These are phyloP conservation scores for Hygrophoropsis aurantiaca DNA, from an alignment of 768 basidiomycete species.

Conservation along the genomic window DNA sequence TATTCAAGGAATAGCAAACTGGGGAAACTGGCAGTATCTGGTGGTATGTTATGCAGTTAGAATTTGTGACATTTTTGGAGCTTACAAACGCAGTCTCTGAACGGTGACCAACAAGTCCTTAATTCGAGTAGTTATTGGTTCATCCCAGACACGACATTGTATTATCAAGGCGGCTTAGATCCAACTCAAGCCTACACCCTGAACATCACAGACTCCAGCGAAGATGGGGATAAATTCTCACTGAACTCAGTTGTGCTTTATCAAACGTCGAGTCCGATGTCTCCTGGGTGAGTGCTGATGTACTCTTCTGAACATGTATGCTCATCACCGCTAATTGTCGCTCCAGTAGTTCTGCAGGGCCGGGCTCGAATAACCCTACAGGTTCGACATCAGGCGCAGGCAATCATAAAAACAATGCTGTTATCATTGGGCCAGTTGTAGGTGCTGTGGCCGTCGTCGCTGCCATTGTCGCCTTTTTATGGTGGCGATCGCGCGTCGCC, in stretches of 20 bases:
- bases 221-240: conserved; percentile 4
- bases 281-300: neutral
- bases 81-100: conserved; percentile 1
- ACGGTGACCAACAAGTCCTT: conserved; percentile 1
- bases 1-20: conserved; percentile 16
- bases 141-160: conserved; percentile 14
- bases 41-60: conserved; percentile 14
- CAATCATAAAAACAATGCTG: conserved; percentile 9
- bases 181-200: conserved; percentile 6
- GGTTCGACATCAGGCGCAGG: neutral
- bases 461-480: conserved; percentile 1
- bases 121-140: conserved; percentile 23
- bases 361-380: no score
- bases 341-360: no score
- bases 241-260: conserved; percentile 16
- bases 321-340: no score
- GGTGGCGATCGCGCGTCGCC: conserved; percentile 1
- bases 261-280: conserved; percentile 1
- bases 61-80: no score
- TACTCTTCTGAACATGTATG: no score
- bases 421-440: conserved; percentile 14
- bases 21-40: conserved; percentile 22
- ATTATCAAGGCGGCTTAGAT: conserved; percentile 11
- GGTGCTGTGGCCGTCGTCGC: conserved; percentile 12
- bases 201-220: conserved; percentile 9